Evolutionary conservation across 371 early-diverging fungal species (phyloP).

Genomic region (Batrachochytrium dendrobatidis): DNA sequence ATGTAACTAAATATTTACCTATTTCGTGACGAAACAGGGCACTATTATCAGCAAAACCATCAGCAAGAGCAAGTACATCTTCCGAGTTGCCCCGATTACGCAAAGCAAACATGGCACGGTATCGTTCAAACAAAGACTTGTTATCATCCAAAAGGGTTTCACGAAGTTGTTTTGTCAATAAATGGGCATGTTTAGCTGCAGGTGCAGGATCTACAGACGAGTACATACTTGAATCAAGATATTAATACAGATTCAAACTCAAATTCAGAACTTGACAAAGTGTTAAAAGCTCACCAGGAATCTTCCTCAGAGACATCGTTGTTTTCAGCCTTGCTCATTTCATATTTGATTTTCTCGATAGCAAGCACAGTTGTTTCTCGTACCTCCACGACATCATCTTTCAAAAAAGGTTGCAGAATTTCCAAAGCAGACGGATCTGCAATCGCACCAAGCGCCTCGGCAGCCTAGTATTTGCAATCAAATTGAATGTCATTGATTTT

Average conservation of each 20-base stretch:
- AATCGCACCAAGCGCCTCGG: constrained; percentile 96
- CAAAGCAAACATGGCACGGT: constrained; percentile 97
- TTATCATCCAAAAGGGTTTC: constrained; percentile 60
- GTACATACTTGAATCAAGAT: constrained; percentile 31
- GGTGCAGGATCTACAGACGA: constrained; percentile 93
- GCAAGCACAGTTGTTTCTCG: constrained; percentile 94
- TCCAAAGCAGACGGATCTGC: constrained; percentile 59
- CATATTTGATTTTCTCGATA: constrained; percentile 77
- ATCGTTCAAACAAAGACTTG: constrained; percentile 83
- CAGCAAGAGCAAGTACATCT: constrained; percentile 79
- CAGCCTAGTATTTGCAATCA: constrained; percentile 55
- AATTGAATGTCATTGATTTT: neutral
- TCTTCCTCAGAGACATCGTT: neutral
- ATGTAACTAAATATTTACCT: constrained; percentile 26
- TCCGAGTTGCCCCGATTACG: constrained; percentile 84
- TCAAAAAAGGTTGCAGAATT: constrained; percentile 63
- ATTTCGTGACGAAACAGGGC: constrained; percentile 97
- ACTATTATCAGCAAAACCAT: constrained; percentile 77
- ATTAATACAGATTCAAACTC: neutral
- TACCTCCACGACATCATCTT: constrained; percentile 52
- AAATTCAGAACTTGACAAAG: too few relatives aligned
- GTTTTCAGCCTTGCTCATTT: constrained; percentile 25
- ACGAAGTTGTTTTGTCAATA: constrained; percentile 58
- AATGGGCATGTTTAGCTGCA: constrained; percentile 34
- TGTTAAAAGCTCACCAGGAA: neutral